Evolutionary conservation across 2,329 filamentous ascomycete species (phyloP).

Genomic region (Epichloe sp.): DNA sequence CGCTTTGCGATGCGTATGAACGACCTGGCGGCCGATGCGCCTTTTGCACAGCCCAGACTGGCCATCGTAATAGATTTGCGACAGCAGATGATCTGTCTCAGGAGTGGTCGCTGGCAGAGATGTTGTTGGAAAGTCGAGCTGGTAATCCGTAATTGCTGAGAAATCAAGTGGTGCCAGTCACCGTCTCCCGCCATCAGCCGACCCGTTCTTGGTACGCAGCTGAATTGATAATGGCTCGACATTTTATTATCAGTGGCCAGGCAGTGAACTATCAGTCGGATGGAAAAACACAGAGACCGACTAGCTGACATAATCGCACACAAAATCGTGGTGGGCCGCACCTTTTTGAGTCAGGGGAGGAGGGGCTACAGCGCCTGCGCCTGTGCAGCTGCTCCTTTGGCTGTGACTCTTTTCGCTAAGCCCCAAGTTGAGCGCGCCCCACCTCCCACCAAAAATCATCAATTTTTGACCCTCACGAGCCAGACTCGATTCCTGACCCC

Average conservation of each 20-base stretch:
- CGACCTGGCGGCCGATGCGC: constrained; percentile 24
- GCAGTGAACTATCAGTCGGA: too few species aligned
- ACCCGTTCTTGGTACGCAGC: too few species aligned
- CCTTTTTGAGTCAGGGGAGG: neutral
- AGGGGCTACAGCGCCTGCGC: neutral
- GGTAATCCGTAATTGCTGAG: constrained; percentile 2
- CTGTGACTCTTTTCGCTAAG: constrained; percentile 18
- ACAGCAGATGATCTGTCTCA: neutral
- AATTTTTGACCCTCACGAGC: constrained; percentile 23
- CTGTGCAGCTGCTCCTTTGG: neutral
- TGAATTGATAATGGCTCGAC: too few species aligned
- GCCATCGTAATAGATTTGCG: constrained; percentile 14
- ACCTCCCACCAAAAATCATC: constrained; percentile 30
- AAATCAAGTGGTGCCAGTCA: constrained; percentile 3
- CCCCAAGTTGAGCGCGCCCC: constrained; percentile 24
- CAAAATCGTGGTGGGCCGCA: neutral
- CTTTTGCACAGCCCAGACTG: constrained; percentile 21
- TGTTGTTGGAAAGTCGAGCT: neutral
- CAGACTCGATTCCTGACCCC: constrained; percentile 21
- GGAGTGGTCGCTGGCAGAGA: neutral
- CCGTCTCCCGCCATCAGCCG: neutral
- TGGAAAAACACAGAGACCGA: constrained; percentile 2
- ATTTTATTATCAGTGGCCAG: too few species aligned
- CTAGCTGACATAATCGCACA: constrained; percentile 7
- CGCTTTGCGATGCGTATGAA: constrained; percentile 30